Base-by-base conservation (phyloP, 306 rosid species). In the Myrica gale region DNA sequence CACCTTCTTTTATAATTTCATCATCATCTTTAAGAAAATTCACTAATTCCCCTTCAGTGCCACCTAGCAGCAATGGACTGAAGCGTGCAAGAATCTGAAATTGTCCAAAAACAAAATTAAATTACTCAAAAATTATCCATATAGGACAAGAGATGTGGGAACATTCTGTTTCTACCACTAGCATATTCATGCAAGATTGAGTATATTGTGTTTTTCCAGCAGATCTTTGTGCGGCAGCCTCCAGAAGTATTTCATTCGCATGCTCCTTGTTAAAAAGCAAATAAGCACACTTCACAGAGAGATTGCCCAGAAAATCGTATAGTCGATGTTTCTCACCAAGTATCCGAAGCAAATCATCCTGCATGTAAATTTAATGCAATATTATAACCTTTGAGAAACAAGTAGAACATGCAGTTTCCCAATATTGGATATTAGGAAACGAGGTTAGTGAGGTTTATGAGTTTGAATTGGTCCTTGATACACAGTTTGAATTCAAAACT, bases 251-350 rank as follows among this genome's bases (percentile, higher is more conserved):
- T 79, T 81, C 91, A 84, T 89, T 90, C 76, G 89, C 96, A 52
- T 96, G 94, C 84, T 90, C 98, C 89, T 90, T 96, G 89, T 92
- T 89, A 88, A 96, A 96, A 70, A 96, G 94, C 80, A 90, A 74
- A 78, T 89, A 92, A 53, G 99, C 87, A 85, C 92, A 89, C 83
- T 96, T 96, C 87, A 92, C 77, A 26, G 96, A 90, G 77, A 92
- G 83, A 68, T 79, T 84, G 77, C 73, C 80, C 73, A 96, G 85
- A 78, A 96, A 96, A 23, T 92, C 97, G 82, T 87, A 89, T 32
- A 92, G 90, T 71, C 91, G 89, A 76, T 96, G 99, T 74, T 90
- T 92, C 83, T 89, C 93, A 6, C 98, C 97, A 82, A 96, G 92
- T 79, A 90, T 92, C 76, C 83, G 88, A 47, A 96, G 96, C 80